These are phyloP conservation scores for Uronychia binucleata DNA, from an alignment of 73 alveolate species.

Conservation along the genomic window DNA sequence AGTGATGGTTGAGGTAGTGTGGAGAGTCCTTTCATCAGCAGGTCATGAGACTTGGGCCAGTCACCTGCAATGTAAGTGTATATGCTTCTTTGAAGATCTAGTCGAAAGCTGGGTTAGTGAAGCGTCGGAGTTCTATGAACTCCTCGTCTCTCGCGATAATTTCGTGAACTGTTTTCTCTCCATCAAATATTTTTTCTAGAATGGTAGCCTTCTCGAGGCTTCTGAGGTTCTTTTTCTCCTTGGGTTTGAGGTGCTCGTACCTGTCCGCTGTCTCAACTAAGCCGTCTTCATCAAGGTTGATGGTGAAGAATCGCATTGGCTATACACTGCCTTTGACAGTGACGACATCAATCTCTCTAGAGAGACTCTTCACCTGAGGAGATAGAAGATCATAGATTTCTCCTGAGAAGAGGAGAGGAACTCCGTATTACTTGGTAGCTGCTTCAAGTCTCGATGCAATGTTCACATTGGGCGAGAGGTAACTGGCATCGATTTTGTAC, in stretches of 20 bases:
- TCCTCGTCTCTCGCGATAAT: slow-evolving; percentile 25
- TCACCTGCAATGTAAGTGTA: slow-evolving; percentile 50
- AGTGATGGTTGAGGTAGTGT: slow-evolving; percentile 2
- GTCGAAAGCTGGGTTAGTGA: slow-evolving; percentile 11
- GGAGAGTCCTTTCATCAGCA: background rate
- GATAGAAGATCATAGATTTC: slow-evolving; percentile 35
- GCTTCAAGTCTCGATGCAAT: slow-evolving; percentile 83
- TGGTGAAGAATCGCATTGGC: slow-evolving; percentile 83
- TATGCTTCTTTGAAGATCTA: slow-evolving; percentile 45
- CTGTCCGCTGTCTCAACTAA: slow-evolving; percentile 43
- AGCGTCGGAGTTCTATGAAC: slow-evolving; percentile 27
- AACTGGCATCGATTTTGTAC: slow-evolving; percentile 95
- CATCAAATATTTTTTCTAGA: background rate
- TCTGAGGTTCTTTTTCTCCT: slow-evolving; percentile 24
- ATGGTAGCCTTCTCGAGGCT: slow-evolving; percentile 19
- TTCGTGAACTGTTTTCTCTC: slow-evolving; percentile 20
- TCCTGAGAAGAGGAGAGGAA: slow-evolving; percentile 33
- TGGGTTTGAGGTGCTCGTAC: background rate
- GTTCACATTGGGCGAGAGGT: slow-evolving; percentile 88
- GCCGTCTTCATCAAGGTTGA: slow-evolving; percentile 70
- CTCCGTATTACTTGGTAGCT: slow-evolving; percentile 74
- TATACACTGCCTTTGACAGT: slow-evolving; percentile 91
- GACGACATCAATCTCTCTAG: slow-evolving; percentile 86
- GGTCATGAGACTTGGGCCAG: slow-evolving; percentile 59
- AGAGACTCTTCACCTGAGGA: slow-evolving; percentile 57